A percentile compares a stretch with the other conserved stretches of the same genome.
Conservation (phyloP, 2,329 filamentous ascomycete genomes). For the Aspergillus felis region DNA sequence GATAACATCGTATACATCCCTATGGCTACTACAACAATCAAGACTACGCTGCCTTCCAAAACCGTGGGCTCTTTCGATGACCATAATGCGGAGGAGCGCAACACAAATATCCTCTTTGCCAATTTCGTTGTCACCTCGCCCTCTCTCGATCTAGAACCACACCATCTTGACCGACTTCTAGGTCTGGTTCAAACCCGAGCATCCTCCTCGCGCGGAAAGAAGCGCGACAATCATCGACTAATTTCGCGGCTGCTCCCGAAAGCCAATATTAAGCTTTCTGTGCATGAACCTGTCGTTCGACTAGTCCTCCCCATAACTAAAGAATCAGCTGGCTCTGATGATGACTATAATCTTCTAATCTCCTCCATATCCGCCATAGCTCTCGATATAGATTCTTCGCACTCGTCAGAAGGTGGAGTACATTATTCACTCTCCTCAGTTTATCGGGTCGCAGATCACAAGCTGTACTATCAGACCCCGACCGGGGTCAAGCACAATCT, state of each 20-base stretch:
- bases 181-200: slow-evolving; percentile 63
- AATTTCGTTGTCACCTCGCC: slow-evolving; percentile 96
- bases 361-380: slow-evolving; percentile 93
- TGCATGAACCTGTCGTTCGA: slow-evolving; percentile 91
- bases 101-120: slow-evolving; percentile 92
- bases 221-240: slow-evolving; percentile 56
- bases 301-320: slow-evolving; percentile 81
- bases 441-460: slow-evolving; percentile 77
- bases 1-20: slow-evolving; percentile 89
- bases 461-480: slow-evolving; percentile 91
- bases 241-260: slow-evolving; percentile 92
- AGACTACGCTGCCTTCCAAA: slow-evolving; percentile 91
- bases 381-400: slow-evolving; percentile 91
- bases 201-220: slow-evolving; percentile 40
- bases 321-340: slow-evolving; percentile 52
- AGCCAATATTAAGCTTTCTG: slow-evolving; percentile 88
- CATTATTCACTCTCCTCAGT: slow-evolving; percentile 84
- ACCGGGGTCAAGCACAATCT: slow-evolving; percentile 79
- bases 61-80: slow-evolving; percentile 75
- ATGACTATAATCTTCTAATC: slow-evolving; percentile 92
- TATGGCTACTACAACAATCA: slow-evolving; percentile 93
- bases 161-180: slow-evolving; percentile 80
- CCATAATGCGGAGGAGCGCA: slow-evolving; percentile 72
- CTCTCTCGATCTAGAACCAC: slow-evolving; percentile 86
- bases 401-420: slow-evolving; percentile 75